These are phyloP conservation scores for Brassica hybrid DNA, from an alignment of 441 rosid species.

Conservation along the genomic window DNA sequence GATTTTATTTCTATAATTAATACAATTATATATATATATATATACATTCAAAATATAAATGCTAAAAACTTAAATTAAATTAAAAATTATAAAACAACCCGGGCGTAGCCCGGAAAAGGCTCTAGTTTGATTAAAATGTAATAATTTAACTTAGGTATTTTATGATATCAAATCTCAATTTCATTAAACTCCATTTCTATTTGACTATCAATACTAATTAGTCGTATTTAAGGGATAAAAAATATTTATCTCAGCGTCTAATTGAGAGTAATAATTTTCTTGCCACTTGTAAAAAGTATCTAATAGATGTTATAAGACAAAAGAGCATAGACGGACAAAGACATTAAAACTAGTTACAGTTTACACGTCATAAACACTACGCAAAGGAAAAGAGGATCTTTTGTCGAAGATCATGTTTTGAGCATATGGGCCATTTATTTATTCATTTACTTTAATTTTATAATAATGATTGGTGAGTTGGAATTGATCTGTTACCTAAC, in stretches of 20 bases:
- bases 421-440: slow-evolving; percentile 35
- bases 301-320: neutral
- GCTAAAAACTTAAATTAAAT: neutral
- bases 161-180: neutral
- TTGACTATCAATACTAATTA: neutral
- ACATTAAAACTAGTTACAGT: slow-evolving; percentile 29
- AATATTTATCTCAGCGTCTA: neutral
- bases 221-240: neutral
- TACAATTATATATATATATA: no score
- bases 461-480: slow-evolving; percentile 43
- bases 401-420: slow-evolving; percentile 39
- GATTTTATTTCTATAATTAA: neutral
- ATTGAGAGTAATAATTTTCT: neutral
- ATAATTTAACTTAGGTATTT: no score
- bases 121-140: neutral
- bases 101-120: neutral
- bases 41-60: neutral
- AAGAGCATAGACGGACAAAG: slow-evolving; percentile 22
- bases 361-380: slow-evolving; percentile 37
- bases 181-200: neutral
- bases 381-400: slow-evolving; percentile 28
- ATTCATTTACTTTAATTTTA: slow-evolving; percentile 1
- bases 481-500: slow-evolving; percentile 46
- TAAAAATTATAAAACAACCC: neutral
- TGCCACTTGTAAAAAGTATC: neutral